A percentile compares a stretch with the other conserved stretches of the same genome.
Evolutionary conservation across 2,329 filamentous ascomycete species (phyloP).

Genomic region (Hypoxylon sp.): DNA sequence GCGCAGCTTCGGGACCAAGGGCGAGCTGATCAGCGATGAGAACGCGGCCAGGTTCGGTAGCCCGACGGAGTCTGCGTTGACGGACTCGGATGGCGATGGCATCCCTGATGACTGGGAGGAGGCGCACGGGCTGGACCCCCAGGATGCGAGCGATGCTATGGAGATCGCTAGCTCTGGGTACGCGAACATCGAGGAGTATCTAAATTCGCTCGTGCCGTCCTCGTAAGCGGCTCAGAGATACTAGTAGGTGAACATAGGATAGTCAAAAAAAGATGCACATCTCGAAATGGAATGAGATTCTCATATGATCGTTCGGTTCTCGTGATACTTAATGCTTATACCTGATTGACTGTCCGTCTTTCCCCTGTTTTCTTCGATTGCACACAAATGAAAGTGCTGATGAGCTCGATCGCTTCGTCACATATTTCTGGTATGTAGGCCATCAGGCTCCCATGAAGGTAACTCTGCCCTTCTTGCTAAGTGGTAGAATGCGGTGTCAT

Average conservation of each 20-base stretch:
- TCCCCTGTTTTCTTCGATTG: no score
- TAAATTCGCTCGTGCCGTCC: slow-evolving; percentile 55
- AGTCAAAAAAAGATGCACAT: no score
- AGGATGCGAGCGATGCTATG: slow-evolving; percentile 52
- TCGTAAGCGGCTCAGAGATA: background rate
- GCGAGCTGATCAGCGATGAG: slow-evolving; percentile 57
- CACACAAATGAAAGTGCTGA: no score
- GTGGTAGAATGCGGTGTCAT: no score
- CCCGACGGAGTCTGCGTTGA: slow-evolving; percentile 48
- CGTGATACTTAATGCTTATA: no score
- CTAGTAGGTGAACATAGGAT: background rate
- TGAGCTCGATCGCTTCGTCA: no score
- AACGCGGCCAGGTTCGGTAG: slow-evolving; percentile 50
- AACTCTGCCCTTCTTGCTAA: no score
- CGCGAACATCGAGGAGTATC: slow-evolving; percentile 58
- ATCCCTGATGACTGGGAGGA: slow-evolving; percentile 59
- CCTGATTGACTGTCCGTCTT: no score
- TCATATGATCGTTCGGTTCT: no score
- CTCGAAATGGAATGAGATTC: no score
- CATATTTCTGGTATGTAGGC: no score
- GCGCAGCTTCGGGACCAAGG: slow-evolving; percentile 54
- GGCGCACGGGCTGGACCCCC: slow-evolving; percentile 51
- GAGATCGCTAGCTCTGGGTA: slow-evolving; percentile 53
- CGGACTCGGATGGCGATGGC: slow-evolving; percentile 58
- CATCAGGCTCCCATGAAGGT: no score